Evolutionary conservation across 73 alveolate species (phyloP).

Genomic region (Tetrahymena malaccensis): DNA sequence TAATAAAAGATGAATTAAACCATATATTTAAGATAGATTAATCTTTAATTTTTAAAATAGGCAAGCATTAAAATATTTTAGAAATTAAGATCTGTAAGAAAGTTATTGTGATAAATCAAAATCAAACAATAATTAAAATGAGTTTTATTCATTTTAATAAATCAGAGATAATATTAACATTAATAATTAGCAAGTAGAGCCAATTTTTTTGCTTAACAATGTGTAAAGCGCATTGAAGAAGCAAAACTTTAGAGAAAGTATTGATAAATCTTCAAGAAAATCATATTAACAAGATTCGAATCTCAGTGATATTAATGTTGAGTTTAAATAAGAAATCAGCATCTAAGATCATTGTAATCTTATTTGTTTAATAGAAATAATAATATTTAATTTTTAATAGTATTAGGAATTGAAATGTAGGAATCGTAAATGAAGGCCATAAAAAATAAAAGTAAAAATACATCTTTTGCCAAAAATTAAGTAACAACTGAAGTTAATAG

Average conservation of each 20-base stretch:
- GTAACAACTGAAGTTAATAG: neutral
- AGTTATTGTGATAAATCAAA: neutral
- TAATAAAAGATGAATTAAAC: no score
- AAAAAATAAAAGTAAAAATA: neutral
- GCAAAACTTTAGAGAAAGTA: neutral
- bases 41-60: neutral
- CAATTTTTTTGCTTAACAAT: neutral
- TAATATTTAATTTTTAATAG: neutral
- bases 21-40: no score
- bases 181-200: neutral
- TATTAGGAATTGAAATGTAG: neutral
- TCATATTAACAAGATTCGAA: neutral
- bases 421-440: neutral
- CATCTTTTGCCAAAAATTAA: neutral
- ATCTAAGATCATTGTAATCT: neutral
- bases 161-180: neutral
- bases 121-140: neutral
- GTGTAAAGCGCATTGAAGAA: no score
- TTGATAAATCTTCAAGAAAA: neutral
- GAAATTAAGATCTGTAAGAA: neutral
- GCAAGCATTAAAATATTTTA: no score
- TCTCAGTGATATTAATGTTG: neutral
- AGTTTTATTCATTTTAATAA: neutral
- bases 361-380: neutral
- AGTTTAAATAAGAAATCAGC: neutral